A percentile compares a stretch with the other conserved stretches of the same genome.
These are phyloP conservation scores for Wickerhamomyces xylosicus DNA, from an alignment of 805 yeast genomes.

Conservation along the genomic window DNA sequence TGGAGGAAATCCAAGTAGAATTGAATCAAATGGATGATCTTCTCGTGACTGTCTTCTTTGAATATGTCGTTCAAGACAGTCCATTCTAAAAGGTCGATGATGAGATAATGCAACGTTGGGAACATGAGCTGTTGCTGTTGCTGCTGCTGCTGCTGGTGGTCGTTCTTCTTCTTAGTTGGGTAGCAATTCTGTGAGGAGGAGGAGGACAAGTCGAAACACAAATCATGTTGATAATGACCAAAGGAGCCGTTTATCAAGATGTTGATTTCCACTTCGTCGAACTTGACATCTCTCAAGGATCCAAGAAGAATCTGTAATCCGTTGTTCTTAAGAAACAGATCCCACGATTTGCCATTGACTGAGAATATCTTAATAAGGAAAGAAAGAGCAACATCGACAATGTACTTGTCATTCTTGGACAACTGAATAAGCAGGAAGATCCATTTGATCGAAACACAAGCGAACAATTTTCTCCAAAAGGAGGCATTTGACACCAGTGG, in stretches of 20 bases:
- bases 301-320: constrained; percentile 41
- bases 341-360: constrained; percentile 35
- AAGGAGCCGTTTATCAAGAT: constrained; percentile 34
- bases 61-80: constrained; percentile 24
- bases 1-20: constrained; percentile 16
- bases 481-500: constrained; percentile 29
- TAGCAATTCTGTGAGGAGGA: no score
- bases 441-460: constrained; percentile 59
- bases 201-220: constrained; percentile 13
- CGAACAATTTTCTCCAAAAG: constrained; percentile 35
- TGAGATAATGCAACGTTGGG: constrained; percentile 33
- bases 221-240: constrained; percentile 27
- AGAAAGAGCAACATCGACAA: constrained; percentile 23
- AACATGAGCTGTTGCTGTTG: constrained; percentile 22
- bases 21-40: constrained; percentile 20
- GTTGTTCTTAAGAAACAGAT: constrained; percentile 37
- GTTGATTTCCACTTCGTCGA: constrained; percentile 22
- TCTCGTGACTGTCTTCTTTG: constrained; percentile 24
- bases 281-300: constrained; percentile 33
- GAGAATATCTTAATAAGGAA: constrained; percentile 41
- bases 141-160: no score
- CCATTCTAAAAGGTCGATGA: constrained; percentile 27
- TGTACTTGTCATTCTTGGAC: constrained; percentile 21
- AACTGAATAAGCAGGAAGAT: constrained; percentile 40
- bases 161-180: no score